Conservation (phyloP, 306 rosid species). For the Luffa aegyptiaca region DNA sequence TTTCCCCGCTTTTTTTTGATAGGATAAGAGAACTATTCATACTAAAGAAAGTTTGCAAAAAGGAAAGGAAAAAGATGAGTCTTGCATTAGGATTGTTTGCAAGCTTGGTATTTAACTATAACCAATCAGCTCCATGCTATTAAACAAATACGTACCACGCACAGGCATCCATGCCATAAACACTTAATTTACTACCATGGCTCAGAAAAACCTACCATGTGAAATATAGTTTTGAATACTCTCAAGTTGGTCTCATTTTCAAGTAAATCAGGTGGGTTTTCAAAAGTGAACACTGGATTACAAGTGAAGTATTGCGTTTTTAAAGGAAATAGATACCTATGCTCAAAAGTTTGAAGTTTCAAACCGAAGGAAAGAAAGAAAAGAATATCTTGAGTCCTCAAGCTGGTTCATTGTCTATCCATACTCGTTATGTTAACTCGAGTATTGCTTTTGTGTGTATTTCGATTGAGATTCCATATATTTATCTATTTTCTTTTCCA, state of each 20-base stretch:
- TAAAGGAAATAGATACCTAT: background rate
- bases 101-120: background rate
- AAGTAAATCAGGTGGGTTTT: background rate
- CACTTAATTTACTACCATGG: background rate
- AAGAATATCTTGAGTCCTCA: background rate
- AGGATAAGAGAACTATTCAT: background rate
- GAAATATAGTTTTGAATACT: background rate
- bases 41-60: background rate
- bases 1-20: background rate
- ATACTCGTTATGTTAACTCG: background rate
- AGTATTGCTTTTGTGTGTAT: background rate
- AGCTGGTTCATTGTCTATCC: background rate
- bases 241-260: background rate
- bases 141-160: background rate
- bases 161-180: background rate
- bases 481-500: conserved; percentile 28
- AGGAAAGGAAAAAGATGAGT: background rate
- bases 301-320: background rate
- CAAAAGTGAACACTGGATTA: background rate
- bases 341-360: background rate
- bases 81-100: background rate
- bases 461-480: background rate
- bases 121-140: background rate
- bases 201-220: background rate
- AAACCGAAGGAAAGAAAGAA: background rate